A percentile compares a stretch with the other conserved stretches of the same genome.
Conservation (phyloP, 768 basidiomycete species). For the Agaricus sinodeliciosus region DNA sequence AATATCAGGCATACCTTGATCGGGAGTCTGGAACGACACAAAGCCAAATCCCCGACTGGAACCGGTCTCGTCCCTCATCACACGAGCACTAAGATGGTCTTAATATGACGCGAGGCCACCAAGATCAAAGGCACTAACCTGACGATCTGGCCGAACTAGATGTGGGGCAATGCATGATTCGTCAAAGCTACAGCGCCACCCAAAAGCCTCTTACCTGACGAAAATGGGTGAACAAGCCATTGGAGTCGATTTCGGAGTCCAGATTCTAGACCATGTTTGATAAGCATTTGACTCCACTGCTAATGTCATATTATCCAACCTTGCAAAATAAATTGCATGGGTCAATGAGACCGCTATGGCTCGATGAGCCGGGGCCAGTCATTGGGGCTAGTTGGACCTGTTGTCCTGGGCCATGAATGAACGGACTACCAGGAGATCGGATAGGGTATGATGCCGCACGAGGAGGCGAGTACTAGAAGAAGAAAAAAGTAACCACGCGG, state of each 20-base stretch:
- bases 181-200: constrained; percentile 7
- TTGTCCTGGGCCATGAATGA: constrained; percentile 85
- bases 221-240: constrained; percentile 78
- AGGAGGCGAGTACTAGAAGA: constrained; percentile 24
- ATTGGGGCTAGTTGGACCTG: constrained; percentile 81
- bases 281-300: neutral
- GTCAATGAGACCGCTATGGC: constrained; percentile 84
- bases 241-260: constrained; percentile 80
- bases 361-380: constrained; percentile 67
- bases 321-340: constrained; percentile 90
- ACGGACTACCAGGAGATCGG: constrained; percentile 38
- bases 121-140: constrained; percentile 36
- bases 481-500: neutral
- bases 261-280: constrained; percentile 53
- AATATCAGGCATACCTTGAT: constrained; percentile 51
- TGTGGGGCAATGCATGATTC: constrained; percentile 10
- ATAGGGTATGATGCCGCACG: constrained; percentile 44
- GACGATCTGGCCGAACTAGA: constrained; percentile 82
- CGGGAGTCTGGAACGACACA: constrained; percentile 79
- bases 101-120: neutral
- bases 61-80: constrained; percentile 82
- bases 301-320: constrained; percentile 30
- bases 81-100: constrained; percentile 59
- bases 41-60: constrained; percentile 88
- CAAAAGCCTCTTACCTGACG: constrained; percentile 46